Conservation (phyloP, 2,329 filamentous ascomycete species). For the Aspergillus fructus region DNA sequence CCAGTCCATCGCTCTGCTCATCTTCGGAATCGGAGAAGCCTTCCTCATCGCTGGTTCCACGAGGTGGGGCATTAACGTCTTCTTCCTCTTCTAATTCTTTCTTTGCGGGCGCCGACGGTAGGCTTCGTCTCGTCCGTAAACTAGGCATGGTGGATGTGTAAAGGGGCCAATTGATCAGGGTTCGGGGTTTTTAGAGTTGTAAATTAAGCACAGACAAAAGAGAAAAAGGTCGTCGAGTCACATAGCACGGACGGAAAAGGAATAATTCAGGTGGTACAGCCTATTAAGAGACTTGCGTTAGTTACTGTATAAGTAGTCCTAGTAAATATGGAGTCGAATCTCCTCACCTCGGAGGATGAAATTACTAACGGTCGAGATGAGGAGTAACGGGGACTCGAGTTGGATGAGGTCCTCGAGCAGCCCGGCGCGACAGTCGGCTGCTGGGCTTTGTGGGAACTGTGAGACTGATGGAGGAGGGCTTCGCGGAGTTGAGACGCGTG, state of each 20-base stretch:
- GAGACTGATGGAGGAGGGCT: not conserved
- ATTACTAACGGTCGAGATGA: not conserved
- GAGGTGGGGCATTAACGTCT: not conserved
- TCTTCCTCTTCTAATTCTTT: not conserved
- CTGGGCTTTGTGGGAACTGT: not conserved
- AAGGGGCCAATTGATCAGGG: not conserved
- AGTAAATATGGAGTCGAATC: not conserved
- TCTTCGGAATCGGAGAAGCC: not conserved
- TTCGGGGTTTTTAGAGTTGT: not conserved
- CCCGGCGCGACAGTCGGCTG: not conserved
- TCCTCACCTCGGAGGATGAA: not conserved
- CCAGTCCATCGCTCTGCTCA: not conserved
- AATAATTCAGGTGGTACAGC: not conserved
- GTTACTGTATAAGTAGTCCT: not conserved
- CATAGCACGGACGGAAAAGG: not conserved
- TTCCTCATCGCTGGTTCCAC: not conserved
- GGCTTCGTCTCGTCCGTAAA: not conserved
- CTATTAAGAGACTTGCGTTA: not conserved
- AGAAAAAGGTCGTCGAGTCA: not conserved
- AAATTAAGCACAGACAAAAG: not conserved
- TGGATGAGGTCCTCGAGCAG: not conserved
- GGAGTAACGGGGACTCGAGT: not conserved
- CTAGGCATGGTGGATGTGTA: not conserved
- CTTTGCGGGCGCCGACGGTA: not conserved
- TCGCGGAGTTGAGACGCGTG: not conserved